Percentiles rank a stretch among this genome's conserved stretches.
Evolutionary conservation across 148 eudicot genomes (phyloP).

Genomic region (Rhododendron simsii): DNA sequence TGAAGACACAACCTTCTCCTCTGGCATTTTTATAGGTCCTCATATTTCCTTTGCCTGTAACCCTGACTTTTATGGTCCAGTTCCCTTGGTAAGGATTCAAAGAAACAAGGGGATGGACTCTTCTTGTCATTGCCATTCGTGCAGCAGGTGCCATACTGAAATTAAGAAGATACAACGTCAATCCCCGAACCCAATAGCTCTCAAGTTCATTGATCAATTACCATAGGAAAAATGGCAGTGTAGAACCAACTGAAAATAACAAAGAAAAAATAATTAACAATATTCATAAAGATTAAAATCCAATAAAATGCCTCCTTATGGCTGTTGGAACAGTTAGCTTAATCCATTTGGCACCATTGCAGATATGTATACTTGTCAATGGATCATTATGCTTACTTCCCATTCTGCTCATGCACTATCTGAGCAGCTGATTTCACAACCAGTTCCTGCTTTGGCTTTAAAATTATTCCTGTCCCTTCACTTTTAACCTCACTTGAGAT

Average conservation of each 20-base stretch:
- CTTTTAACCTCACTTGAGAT: slow-evolving; percentile 24
- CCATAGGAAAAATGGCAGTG: not conserved
- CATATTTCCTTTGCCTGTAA: slow-evolving; percentile 74
- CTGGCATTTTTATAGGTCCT: slow-evolving; percentile 71
- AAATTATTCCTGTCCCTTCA: slow-evolving; percentile 41
- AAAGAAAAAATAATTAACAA: not conserved
- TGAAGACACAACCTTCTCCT: slow-evolving; percentile 96
- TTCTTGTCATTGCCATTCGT: slow-evolving; percentile 80
- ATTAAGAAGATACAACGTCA: slow-evolving; percentile 1
- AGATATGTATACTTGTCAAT: not conserved
- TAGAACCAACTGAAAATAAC: not conserved
- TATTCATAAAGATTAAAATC: not conserved
- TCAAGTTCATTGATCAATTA: not conserved
- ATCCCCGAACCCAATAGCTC: not conserved
- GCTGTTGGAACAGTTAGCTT: not conserved
- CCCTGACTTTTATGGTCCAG: slow-evolving; percentile 95
- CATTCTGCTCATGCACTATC: slow-evolving; percentile 71
- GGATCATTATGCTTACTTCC: slow-evolving; percentile 50
- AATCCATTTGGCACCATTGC: not conserved
- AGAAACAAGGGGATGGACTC: slow-evolving; percentile 86
- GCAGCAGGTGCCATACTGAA: slow-evolving; percentile 88
- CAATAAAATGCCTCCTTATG: not conserved
- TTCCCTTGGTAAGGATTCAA: slow-evolving; percentile 93
- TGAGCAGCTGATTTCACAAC: slow-evolving; percentile 87
- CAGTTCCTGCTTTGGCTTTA: slow-evolving; percentile 73